phyloP scores from a whole-genome alignment of 1,284 basidiomycete species.

The Phlebopus sp. region DNA sequence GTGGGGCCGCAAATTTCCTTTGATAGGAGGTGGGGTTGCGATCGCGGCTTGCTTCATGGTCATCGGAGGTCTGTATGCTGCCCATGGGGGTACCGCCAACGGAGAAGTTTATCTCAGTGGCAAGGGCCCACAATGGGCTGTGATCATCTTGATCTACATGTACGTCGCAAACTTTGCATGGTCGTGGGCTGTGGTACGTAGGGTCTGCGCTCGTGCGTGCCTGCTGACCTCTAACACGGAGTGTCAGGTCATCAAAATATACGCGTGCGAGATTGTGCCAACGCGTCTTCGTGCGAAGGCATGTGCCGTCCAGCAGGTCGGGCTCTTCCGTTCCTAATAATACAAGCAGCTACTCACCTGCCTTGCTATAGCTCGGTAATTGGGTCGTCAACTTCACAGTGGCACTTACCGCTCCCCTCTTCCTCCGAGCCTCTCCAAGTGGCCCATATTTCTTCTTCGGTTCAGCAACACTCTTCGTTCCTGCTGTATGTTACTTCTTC shows the following conservation, averaged over 20 bases:
- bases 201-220: neutral
- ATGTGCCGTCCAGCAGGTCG: constrained; percentile 39
- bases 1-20: constrained; percentile 45
- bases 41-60: constrained; percentile 39
- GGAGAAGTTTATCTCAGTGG: constrained; percentile 21
- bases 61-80: constrained; percentile 45
- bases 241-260: constrained; percentile 29
- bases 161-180: constrained; percentile 37
- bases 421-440: constrained; percentile 41
- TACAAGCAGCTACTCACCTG: constrained; percentile 24
- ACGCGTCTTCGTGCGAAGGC: constrained; percentile 32
- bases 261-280: constrained; percentile 31
- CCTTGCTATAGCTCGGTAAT: constrained; percentile 18
- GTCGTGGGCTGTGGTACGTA: constrained; percentile 31
- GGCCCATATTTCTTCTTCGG: constrained; percentile 52
- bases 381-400: constrained; percentile 43
- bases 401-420: constrained; percentile 46
- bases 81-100: constrained; percentile 28
- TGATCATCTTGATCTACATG: constrained; percentile 48
- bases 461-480: constrained; percentile 36
- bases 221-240: neutral
- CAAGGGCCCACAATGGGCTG: constrained; percentile 38
- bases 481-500: constrained; percentile 38
- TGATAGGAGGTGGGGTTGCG: constrained; percentile 43
- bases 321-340: constrained; percentile 37